A percentile compares a stretch with the other conserved stretches of the same genome.
These are phyloP conservation scores for Beauveria rudraprayagi DNA, from an alignment of 2,329 filamentous ascomycete species.

Conservation along the genomic window DNA sequence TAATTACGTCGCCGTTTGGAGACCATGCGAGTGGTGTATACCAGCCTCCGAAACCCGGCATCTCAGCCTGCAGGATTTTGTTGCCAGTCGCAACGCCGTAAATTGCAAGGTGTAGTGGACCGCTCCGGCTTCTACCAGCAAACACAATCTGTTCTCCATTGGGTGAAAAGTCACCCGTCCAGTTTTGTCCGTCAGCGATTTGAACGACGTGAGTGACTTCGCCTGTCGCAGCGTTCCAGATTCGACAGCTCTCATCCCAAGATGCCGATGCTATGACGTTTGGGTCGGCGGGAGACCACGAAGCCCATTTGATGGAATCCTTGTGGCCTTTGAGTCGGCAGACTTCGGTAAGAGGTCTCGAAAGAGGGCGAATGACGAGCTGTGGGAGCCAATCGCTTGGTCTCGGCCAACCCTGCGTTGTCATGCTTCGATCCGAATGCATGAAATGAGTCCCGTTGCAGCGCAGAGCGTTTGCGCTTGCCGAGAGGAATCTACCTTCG, in stretches of 20 bases:
- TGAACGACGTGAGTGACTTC: not conserved
- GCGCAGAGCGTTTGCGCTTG: not conserved
- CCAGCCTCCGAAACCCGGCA: not conserved
- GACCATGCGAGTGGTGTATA: slow-evolving; percentile 3
- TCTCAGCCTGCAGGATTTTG: not conserved
- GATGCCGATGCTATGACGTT: slow-evolving; percentile 3
- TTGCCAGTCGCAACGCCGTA: slow-evolving; percentile 1
- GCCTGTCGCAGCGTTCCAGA: slow-evolving; percentile 4
- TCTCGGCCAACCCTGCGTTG: slow-evolving; percentile 2
- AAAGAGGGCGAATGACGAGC: slow-evolving; percentile 5
- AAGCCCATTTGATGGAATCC: slow-evolving; percentile 3
- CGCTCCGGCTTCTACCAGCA: not conserved
- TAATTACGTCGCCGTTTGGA: not conserved
- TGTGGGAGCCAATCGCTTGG: slow-evolving; percentile 6
- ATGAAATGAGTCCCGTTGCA: not conserved
- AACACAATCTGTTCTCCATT: slow-evolving; percentile 5
- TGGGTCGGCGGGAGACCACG: slow-evolving; percentile 4
- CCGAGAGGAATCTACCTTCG: slow-evolving; percentile 4
- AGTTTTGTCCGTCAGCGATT: not conserved
- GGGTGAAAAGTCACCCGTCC: slow-evolving; percentile 4
- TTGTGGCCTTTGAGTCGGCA: slow-evolving; percentile 6
- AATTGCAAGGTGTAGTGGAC: not conserved
- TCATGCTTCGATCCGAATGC: slow-evolving; percentile 4
- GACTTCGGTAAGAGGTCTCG: not conserved
- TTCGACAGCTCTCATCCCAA: slow-evolving; percentile 2